Percentiles rank a stretch among this genome's conserved stretches.
phyloP scores from a whole-genome alignment of 2,329 filamentous ascomycete genomes.

The Stemphylium vesicarium region DNA sequence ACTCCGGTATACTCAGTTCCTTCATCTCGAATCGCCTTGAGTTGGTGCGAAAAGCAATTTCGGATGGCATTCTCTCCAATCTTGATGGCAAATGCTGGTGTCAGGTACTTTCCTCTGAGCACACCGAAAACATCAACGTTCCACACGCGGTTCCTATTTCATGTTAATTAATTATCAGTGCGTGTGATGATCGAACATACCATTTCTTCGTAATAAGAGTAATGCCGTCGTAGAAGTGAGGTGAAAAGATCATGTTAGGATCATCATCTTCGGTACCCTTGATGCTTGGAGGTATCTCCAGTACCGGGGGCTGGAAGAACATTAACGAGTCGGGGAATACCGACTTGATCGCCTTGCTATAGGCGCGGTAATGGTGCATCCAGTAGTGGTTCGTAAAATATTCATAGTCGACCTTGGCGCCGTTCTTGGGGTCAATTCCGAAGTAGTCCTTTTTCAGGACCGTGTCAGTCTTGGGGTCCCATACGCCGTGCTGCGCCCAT shows the following conservation, averaged over 20 bases:
- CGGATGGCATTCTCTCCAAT: slow-evolving; percentile 92
- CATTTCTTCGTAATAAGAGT: slow-evolving; percentile 98
- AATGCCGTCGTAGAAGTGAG: slow-evolving; percentile 96
- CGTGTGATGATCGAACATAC: slow-evolving; percentile 46
- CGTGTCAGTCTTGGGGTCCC: slow-evolving; percentile 80
- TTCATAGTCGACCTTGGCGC: slow-evolving; percentile 77
- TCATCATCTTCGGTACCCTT: slow-evolving; percentile 91
- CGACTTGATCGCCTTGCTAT: slow-evolving; percentile 74
- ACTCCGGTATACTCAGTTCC: slow-evolving; percentile 87
- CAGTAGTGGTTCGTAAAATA: slow-evolving; percentile 92
- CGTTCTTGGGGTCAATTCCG: slow-evolving; percentile 74
- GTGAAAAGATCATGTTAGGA: slow-evolving; percentile 86
- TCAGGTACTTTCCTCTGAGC: slow-evolving; percentile 84
- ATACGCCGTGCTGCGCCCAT: slow-evolving; percentile 96
- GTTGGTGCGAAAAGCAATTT: slow-evolving; percentile 89
- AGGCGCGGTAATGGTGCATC: slow-evolving; percentile 81
- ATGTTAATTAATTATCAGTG: slow-evolving; percentile 16
- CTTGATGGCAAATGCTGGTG: slow-evolving; percentile 89
- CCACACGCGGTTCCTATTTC: slow-evolving; percentile 79
- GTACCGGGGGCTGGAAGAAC: slow-evolving; percentile 87
- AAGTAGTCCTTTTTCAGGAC: slow-evolving; percentile 90
- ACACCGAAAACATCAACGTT: slow-evolving; percentile 96
- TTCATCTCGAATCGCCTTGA: slow-evolving; percentile 82
- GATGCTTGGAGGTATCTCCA: slow-evolving; percentile 87
- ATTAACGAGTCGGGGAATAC: slow-evolving; percentile 83